These are phyloP conservation scores for Alternaria sp. DNA, from an alignment of 2,329 filamentous ascomycete genomes.

Conservation along the genomic window DNA sequence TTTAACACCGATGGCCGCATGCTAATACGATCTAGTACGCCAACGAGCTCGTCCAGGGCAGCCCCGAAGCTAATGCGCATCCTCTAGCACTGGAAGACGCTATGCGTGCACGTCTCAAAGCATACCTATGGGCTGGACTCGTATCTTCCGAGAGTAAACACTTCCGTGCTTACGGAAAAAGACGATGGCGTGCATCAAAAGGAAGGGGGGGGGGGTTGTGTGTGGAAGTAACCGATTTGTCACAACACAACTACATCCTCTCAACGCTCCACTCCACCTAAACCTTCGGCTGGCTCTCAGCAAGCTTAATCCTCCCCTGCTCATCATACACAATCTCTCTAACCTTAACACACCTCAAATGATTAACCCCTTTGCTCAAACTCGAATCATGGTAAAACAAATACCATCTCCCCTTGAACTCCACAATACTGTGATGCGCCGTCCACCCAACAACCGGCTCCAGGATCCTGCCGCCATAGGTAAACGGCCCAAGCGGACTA, in stretches of 20 bases:
- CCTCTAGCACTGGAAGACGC: neutral
- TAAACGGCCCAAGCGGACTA: slow-evolving; percentile 74
- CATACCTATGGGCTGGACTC: too few species aligned
- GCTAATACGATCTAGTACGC: neutral
- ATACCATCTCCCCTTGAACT: slow-evolving; percentile 76
- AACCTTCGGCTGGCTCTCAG: slow-evolving; percentile 44
- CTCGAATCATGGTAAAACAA: slow-evolving; percentile 80
- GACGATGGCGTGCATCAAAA: neutral
- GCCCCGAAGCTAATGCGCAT: neutral
- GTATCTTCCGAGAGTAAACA: too few species aligned
- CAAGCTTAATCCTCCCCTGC: slow-evolving; percentile 66
- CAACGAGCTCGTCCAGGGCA: neutral
- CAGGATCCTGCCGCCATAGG: slow-evolving; percentile 73
- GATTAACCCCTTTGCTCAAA: slow-evolving; percentile 72
- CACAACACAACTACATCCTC: neutral
- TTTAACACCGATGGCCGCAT: too few species aligned
- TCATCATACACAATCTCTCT: slow-evolving; percentile 76
- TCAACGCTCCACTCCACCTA: neutral
- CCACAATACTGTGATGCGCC: slow-evolving; percentile 80
- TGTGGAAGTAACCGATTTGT: neutral
- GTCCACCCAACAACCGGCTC: slow-evolving; percentile 84
- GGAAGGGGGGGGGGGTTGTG: neutral
- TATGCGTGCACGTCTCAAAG: neutral
- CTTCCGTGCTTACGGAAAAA: neutral
- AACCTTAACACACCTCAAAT: slow-evolving; percentile 76